Evolutionary conservation across 108 stramenopile genomes (phyloP).

Genomic region (Cyclotella atomus): DNA sequence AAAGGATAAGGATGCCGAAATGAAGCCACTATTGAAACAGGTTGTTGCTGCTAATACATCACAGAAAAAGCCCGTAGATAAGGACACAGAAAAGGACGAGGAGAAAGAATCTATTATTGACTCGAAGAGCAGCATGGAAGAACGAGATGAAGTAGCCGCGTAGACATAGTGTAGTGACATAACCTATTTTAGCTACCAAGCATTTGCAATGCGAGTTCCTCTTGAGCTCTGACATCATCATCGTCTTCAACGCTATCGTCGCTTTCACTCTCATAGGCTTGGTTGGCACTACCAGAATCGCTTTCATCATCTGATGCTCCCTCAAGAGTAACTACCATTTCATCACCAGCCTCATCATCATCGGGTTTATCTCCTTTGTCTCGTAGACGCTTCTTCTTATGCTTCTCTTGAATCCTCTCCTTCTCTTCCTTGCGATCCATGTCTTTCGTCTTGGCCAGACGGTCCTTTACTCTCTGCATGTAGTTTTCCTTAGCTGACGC

Average conservation of each 20-base stretch:
- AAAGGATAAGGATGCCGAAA: constrained; percentile 21
- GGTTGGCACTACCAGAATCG: not conserved
- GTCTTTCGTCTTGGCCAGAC: constrained; percentile 64
- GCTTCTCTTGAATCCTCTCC: constrained; percentile 81
- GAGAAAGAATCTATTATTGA: constrained; percentile 1
- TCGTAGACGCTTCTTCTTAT: constrained; percentile 70
- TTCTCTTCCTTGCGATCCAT: constrained; percentile 78
- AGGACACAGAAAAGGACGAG: constrained; percentile 18
- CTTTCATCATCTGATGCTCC: constrained; percentile 28
- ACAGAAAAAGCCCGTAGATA: constrained; percentile 19
- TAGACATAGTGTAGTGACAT: not conserved
- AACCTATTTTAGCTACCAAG: not conserved
- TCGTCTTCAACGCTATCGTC: constrained; percentile 27
- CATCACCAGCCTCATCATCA: constrained; percentile 4
- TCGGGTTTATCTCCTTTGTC: constrained; percentile 53
- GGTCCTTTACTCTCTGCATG: constrained; percentile 68
- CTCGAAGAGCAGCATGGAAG: not conserved
- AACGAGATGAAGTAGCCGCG: not conserved
- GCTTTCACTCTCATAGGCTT: constrained; percentile 32
- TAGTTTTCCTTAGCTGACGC: constrained; percentile 68
- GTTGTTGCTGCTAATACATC: constrained; percentile 41
- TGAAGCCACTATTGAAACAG: constrained; percentile 44
- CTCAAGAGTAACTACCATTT: constrained; percentile 11
- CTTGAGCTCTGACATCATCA: constrained; percentile 60
- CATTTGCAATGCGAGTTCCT: constrained; percentile 80